These are phyloP conservation scores for Spirogloea muscicola DNA, from an alignment of 139 green algal genomes.

Conservation along the genomic window DNA sequence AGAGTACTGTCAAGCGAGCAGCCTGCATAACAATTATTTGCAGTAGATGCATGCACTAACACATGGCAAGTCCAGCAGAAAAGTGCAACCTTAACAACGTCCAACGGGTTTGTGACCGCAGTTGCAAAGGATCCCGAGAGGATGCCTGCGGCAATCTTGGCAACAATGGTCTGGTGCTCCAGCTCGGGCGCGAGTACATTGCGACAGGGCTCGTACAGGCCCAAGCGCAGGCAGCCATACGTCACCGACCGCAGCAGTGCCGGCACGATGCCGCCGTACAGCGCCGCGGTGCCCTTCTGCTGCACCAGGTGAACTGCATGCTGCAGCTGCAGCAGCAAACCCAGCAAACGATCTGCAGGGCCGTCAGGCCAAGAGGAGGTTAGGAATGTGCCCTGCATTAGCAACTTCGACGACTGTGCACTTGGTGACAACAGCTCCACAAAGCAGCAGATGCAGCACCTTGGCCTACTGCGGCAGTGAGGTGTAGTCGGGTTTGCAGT, in stretches of 20 bases:
- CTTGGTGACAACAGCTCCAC: too few species aligned
- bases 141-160: background rate
- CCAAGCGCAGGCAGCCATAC: slow-evolving; percentile 12
- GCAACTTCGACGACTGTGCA: too few species aligned
- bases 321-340: too few species aligned
- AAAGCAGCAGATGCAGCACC: too few species aligned
- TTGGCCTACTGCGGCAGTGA: too few species aligned
- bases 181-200: background rate
- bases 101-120: background rate
- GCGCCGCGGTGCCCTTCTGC: background rate
- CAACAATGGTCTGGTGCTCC: background rate
- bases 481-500: too few species aligned
- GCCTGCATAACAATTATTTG: background rate
- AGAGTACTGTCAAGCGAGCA: background rate
- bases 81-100: slow-evolving; percentile 8
- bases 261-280: slow-evolving; percentile 5
- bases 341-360: too few species aligned
- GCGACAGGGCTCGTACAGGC: slow-evolving; percentile 10
- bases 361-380: too few species aligned
- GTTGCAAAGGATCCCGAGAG: slow-evolving; percentile 12
- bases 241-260: background rate
- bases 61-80: too few species aligned
- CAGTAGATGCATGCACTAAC: background rate
- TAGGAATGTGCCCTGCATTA: too few species aligned
- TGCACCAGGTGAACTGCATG: background rate